These are phyloP conservation scores for Bruguiera gymnorhiza DNA, from an alignment of 345 rosid genomes.

Conservation along the genomic window DNA sequence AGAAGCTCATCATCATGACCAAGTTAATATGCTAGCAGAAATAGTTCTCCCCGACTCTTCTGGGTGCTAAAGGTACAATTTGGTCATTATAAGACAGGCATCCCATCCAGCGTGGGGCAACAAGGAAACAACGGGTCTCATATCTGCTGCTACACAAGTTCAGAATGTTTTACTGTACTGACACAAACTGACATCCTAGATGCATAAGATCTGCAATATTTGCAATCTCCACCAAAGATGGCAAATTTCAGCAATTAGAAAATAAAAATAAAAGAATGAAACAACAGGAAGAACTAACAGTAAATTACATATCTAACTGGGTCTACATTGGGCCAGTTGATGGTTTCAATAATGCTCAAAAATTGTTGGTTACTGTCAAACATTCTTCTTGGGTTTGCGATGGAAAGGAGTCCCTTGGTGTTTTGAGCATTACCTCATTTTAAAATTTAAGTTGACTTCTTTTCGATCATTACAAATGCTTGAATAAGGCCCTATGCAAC, in stretches of 20 bases:
- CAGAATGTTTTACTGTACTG: conserved; percentile 19
- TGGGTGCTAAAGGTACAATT: conserved; percentile 6
- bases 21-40: conserved; percentile 1
- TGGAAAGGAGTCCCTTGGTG: too few relatives aligned
- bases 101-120: conserved; percentile 4
- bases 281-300: neutral
- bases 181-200: conserved; percentile 13
- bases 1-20: conserved; percentile 1
- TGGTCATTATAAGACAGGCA: conserved; percentile 5
- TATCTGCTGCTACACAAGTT: conserved; percentile 18
- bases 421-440: conserved; percentile 1
- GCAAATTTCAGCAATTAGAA: too few relatives aligned
- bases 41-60: neutral
- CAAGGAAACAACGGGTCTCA: conserved; percentile 5
- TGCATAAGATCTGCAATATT: neutral
- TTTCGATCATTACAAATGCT: conserved; percentile 72
- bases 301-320: neutral
- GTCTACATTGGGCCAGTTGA: neutral
- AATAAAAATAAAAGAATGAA: neutral
- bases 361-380: neutral
- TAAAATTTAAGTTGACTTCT: conserved; percentile 35
- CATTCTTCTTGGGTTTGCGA: too few relatives aligned
- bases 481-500: conserved; percentile 80
- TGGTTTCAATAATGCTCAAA: neutral
- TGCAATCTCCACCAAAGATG: conserved; percentile 1